Evolutionary conservation across 1,139 yeast genomes (phyloP).

Genomic region (Candida tropicalis): DNA sequence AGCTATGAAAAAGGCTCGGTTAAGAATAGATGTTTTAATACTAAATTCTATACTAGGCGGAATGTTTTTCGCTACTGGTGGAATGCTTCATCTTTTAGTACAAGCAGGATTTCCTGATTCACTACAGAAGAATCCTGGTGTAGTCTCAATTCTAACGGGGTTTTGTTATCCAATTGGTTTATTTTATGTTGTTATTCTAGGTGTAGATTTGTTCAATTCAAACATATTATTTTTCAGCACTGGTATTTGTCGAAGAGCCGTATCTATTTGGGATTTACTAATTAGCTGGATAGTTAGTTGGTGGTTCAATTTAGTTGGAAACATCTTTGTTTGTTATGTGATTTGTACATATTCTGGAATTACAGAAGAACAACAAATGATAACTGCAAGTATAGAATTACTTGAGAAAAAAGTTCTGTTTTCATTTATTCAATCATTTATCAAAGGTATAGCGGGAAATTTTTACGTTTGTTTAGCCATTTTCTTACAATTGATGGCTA

Average conservation of each 20-base stretch:
- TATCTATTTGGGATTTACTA: constrained; percentile 58
- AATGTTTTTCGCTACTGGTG: constrained; percentile 67
- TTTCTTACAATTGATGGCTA: constrained; percentile 74
- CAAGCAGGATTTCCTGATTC: constrained; percentile 54
- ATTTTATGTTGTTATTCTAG: constrained; percentile 72
- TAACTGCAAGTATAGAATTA: constrained; percentile 49
- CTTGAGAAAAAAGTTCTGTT: constrained; percentile 48
- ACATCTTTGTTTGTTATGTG: constrained; percentile 64
- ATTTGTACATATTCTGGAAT: constrained; percentile 59
- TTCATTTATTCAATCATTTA: constrained; percentile 58
- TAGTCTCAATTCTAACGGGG: constrained; percentile 57
- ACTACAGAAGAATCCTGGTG: constrained; percentile 50
- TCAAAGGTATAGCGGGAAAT: constrained; percentile 74
- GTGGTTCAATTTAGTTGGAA: constrained; percentile 64
- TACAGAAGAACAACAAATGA: constrained; percentile 39
- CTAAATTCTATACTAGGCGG: constrained; percentile 74
- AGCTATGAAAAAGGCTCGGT: constrained; percentile 76
- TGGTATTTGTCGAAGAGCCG: constrained; percentile 69
- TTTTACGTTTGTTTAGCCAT: constrained; percentile 75
- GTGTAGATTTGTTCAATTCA: constrained; percentile 74
- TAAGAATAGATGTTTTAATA: constrained; percentile 56
- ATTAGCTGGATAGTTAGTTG: constrained; percentile 75
- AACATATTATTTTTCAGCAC: constrained; percentile 70
- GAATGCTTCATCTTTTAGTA: constrained; percentile 63
- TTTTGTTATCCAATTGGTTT: constrained; percentile 66